These are phyloP conservation scores for Colletotrichum camelliae DNA, from an alignment of 2,329 filamentous ascomycete genomes.

Conservation along the genomic window DNA sequence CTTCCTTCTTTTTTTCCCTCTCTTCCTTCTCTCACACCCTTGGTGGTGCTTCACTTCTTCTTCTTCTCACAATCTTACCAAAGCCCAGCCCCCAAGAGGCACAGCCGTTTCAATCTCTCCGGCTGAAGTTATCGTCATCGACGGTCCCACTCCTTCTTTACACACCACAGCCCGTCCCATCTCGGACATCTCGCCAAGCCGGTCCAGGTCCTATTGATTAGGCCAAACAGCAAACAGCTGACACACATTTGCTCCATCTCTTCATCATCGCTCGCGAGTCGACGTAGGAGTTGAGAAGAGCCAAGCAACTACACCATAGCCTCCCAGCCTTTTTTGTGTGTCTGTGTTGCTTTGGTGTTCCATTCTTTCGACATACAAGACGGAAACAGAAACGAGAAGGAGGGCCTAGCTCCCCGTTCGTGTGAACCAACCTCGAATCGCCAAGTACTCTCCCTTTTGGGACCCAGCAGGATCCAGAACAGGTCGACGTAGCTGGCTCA, in stretches of 20 bases:
- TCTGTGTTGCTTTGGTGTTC: background rate
- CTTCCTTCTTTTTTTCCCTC: background rate
- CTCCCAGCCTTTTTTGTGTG: background rate
- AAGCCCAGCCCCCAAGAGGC: conserved; percentile 4
- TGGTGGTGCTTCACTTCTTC: conserved; percentile 3
- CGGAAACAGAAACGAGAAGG: background rate
- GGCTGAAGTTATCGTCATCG: conserved; percentile 10
- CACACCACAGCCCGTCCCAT: background rate
- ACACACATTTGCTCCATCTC: background rate
- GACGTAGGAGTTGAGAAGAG: background rate
- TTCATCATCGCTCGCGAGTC: background rate
- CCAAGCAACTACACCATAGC: background rate
- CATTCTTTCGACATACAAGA: conserved; percentile 1
- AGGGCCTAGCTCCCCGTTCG: background rate
- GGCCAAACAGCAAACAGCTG: background rate
- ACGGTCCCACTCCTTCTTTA: conserved; percentile 7
- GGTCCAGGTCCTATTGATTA: conserved; percentile 14
- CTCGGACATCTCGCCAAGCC: background rate
- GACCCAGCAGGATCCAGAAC: background rate
- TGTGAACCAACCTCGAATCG: background rate
- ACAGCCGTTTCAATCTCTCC: conserved; percentile 9
- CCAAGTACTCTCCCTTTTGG: background rate
- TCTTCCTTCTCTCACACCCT: conserved; percentile 7
- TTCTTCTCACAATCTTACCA: background rate
- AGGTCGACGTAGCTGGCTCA: background rate